Conservation (phyloP, 1,139 yeast genomes). For the Pneumocystis murina region DNA sequence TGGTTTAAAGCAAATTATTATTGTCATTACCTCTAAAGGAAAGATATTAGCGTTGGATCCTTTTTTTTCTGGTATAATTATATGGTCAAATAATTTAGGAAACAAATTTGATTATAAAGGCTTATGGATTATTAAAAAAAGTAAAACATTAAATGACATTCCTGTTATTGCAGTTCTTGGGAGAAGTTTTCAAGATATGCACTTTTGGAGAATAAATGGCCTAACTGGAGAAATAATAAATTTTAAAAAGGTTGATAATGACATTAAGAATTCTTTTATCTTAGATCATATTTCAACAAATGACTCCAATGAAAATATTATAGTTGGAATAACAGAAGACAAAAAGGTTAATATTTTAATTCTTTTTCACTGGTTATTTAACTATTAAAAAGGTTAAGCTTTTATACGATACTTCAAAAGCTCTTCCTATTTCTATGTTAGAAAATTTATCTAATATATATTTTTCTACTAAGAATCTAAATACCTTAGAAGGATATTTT, state of each 20-base stretch:
- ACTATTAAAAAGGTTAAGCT: neutral
- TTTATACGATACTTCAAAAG: neutral
- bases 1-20: conserved; percentile 37
- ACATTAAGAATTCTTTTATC: neutral
- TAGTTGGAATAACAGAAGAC: neutral
- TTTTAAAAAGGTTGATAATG: neutral
- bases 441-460: conserved; percentile 7
- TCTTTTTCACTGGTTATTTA: neutral
- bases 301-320: neutral
- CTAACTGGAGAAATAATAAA: neutral
- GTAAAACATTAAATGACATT: conserved; percentile 5
- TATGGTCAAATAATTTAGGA: conserved; percentile 26
- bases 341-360: neutral
- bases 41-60: conserved; percentile 34
- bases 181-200: neutral
- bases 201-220: neutral
- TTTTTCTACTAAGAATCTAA: conserved; percentile 8
- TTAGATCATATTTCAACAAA: neutral
- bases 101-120: conserved; percentile 14
- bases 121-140: conserved; percentile 12
- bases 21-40: conserved; percentile 33
- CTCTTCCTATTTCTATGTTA: neutral
- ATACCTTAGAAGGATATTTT: neutral
- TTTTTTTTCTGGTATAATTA: conserved; percentile 23
- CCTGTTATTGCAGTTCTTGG: conserved; percentile 5